Conservation (phyloP, 2,329 filamentous ascomycete species). For the Apiospora kogelbergensis region DNA sequence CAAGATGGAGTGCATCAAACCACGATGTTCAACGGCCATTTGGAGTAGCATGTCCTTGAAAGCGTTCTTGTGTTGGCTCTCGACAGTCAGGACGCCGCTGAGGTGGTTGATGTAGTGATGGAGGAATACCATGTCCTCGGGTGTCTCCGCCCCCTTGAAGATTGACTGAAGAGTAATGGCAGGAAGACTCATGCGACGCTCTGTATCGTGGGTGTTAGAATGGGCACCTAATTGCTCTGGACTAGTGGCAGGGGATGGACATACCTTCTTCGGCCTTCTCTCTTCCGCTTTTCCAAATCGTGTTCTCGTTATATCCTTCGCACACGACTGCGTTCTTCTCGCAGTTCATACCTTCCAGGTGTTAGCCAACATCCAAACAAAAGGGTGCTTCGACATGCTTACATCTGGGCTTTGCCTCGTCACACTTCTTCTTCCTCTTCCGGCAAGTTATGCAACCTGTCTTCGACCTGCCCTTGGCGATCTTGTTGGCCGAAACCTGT, state of each 20-base stretch:
- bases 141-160: conserved; percentile 78
- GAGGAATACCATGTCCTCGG: conserved; percentile 77
- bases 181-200: conserved; percentile 51
- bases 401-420: conserved; percentile 68
- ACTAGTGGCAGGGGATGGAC: conserved; percentile 5
- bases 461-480: conserved; percentile 74
- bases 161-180: conserved; percentile 62
- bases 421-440: conserved; percentile 71
- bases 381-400: conserved; percentile 30
- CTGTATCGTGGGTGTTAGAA: conserved; percentile 33
- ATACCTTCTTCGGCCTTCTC: conserved; percentile 71
- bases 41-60: conserved; percentile 84
- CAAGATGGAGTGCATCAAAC: conserved; percentile 87
- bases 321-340: conserved; percentile 92
- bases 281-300: conserved; percentile 83
- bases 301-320: conserved; percentile 85
- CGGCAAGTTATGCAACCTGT: conserved; percentile 67
- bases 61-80: conserved; percentile 77
- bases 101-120: conserved; percentile 80
- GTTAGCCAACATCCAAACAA: conserved; percentile 3
- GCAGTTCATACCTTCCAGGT: conserved; percentile 74
- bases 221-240: conserved; percentile 8
- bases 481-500: conserved; percentile 62
- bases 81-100: conserved; percentile 78
- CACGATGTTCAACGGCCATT: conserved; percentile 75